Percentiles rank a stretch among this genome's conserved stretches.
Conservation (phyloP, 1,139 yeast species). For the Diutina catenulata region DNA sequence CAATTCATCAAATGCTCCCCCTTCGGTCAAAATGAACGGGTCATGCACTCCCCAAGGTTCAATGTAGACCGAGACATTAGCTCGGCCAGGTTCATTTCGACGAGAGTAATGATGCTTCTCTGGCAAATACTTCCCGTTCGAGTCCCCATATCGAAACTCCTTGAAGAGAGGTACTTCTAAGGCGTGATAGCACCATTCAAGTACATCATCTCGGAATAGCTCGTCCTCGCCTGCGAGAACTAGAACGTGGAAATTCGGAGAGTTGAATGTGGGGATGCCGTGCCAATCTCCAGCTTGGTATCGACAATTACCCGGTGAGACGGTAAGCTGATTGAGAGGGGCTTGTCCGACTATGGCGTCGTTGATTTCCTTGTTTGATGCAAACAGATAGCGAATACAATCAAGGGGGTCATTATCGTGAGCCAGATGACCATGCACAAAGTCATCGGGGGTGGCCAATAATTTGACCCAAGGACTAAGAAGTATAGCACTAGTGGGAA, state of each 20-base stretch:
- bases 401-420: background rate
- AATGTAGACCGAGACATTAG: slow-evolving; percentile 15
- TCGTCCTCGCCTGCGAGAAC: slow-evolving; percentile 6
- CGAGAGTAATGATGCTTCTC: slow-evolving; percentile 9
- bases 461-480: slow-evolving; percentile 1
- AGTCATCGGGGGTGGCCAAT: background rate
- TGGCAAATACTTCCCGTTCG: slow-evolving; percentile 8
- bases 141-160: slow-evolving; percentile 14
- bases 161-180: slow-evolving; percentile 10
- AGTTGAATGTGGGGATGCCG: slow-evolving; percentile 4
- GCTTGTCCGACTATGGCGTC: background rate
- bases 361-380: background rate
- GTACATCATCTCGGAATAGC: slow-evolving; percentile 3
- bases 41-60: slow-evolving; percentile 39
- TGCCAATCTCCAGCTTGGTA: slow-evolving; percentile 1
- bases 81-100: slow-evolving; percentile 9
- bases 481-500: slow-evolving; percentile 5
- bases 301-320: slow-evolving; percentile 1
- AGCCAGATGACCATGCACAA: background rate
- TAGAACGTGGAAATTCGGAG: background rate
- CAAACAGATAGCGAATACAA: background rate
- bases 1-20: slow-evolving; percentile 7
- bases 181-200: background rate
- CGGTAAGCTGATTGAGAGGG: background rate
- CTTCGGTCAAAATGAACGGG: slow-evolving; percentile 24